Base-by-base conservation (phyloP, 163 green algal genomes). In the Botryococcus braunii region DNA sequence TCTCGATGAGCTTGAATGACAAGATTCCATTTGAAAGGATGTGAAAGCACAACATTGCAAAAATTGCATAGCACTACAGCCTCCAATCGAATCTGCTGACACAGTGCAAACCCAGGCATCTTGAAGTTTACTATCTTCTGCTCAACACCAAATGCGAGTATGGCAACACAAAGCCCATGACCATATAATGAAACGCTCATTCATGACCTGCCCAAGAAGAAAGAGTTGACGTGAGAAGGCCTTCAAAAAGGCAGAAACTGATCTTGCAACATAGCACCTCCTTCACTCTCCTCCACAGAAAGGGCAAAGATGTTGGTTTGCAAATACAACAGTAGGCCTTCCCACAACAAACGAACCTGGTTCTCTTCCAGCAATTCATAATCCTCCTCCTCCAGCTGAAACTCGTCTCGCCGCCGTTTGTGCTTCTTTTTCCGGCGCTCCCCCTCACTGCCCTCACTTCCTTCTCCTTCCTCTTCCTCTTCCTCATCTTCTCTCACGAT, bases 361-460 rank as follows among this genome's bases (percentile, higher is more conserved):
- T 86, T 82, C 69, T 93, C 85, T 63, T 92, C 84, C 48, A 92
- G 74, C 64, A 91, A 71, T 39, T 89, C 80, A 56, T 89, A 92
- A 69, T 94, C 87, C 50, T 94, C 84, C 29, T 93, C 83, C 27
- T 93, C 85, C 25, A 92, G 78, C 58, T 88, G 66, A 2, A 81
- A 2, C 59, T 50, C 34, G 9, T 78, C 63, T 29, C 82, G 62
- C 2, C 78, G 69, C 1, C 67, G 67, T 52, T 79, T 72, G 34
- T 82, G 77, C 29, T 74, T 62, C 67, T 84, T 85, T 70, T 74
- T 29, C 71, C 62, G 35, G 65, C 59, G 35, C 68, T 67, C 61
- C 29, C 67, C 72, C 29, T 77, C 46, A 31, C 62, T 72, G 6
- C 65, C 73, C 35, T 84, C 72, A 17, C 78, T 37, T 37, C n/a